Evolutionary conservation across 805 yeast genomes (phyloP).

Genomic region (Wickerhamiella shivajii): DNA sequence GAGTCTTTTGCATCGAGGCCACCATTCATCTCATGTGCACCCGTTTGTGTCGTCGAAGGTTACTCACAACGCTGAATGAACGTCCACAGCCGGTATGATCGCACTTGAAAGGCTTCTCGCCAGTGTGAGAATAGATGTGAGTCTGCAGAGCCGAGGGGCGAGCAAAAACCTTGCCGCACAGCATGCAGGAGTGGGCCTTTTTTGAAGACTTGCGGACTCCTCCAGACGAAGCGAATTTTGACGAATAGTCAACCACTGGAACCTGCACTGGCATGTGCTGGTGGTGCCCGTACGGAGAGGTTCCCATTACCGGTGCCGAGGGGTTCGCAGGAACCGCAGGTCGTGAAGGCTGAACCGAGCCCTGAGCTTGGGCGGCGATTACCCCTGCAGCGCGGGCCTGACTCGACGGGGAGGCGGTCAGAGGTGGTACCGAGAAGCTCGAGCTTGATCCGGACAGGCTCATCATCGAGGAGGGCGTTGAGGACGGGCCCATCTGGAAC

Average conservation of each 20-base stretch:
- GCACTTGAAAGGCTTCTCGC: constrained; percentile 59
- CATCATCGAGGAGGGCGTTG: too few species aligned
- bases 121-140: constrained; percentile 71
- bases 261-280: not conserved
- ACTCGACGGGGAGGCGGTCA: too few species aligned
- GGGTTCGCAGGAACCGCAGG: not conserved
- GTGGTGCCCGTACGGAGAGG: constrained; percentile 5
- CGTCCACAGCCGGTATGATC: constrained; percentile 57
- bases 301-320: not conserved
- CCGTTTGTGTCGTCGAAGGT: constrained; percentile 70
- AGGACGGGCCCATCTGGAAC: too few species aligned
- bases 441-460: too few species aligned
- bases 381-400: constrained; percentile 1
- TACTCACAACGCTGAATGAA: constrained; percentile 62
- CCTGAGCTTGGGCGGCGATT: constrained; percentile 1
- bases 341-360: not conserved
- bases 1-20: not conserved
- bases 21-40: constrained; percentile 30
- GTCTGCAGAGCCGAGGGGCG: constrained; percentile 74
- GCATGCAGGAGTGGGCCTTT: constrained; percentile 26
- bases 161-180: constrained; percentile 66
- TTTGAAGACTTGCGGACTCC: constrained; percentile 6
- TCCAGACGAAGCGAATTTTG: too few species aligned
- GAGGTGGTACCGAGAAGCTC: too few species aligned
- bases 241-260: not conserved